A percentile compares a stretch with the other conserved stretches of the same genome.
phyloP scores from a whole-genome alignment of 2,329 filamentous ascomycete genomes.

The Alternaria brassicae region DNA sequence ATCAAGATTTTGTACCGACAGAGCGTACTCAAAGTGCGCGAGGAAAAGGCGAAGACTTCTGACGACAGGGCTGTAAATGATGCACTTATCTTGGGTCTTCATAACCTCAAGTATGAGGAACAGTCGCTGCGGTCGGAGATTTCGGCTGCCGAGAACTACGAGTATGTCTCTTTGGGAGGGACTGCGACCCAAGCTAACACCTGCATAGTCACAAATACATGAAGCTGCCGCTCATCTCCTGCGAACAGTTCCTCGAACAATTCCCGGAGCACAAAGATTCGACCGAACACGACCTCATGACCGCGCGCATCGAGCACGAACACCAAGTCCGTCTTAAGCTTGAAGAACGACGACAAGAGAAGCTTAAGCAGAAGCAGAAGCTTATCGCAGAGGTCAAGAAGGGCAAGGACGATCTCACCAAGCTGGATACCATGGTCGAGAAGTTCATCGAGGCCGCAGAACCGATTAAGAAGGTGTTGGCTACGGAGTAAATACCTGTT shows the following conservation, averaged over 20 bases:
- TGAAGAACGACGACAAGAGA: slow-evolving; percentile 77
- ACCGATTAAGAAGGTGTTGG: slow-evolving; percentile 85
- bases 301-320: slow-evolving; percentile 90
- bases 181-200: slow-evolving; percentile 17
- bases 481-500: slow-evolving; percentile 64
- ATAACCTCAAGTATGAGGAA: slow-evolving; percentile 97
- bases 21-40: slow-evolving; percentile 79
- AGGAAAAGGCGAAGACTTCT: slow-evolving; percentile 85
- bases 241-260: slow-evolving; percentile 78
- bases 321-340: slow-evolving; percentile 81
- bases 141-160: slow-evolving; percentile 84
- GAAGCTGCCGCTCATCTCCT: slow-evolving; percentile 81
- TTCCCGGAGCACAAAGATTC: slow-evolving; percentile 77
- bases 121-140: slow-evolving; percentile 90
- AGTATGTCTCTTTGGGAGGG: slow-evolving; percentile 64
- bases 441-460: slow-evolving; percentile 92
- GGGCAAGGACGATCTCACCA: slow-evolving; percentile 90
- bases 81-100: slow-evolving; percentile 85
- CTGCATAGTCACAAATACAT: slow-evolving; percentile 79
- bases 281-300: slow-evolving; percentile 83
- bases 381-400: slow-evolving; percentile 83
- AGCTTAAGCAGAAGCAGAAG: slow-evolving; percentile 69
- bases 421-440: slow-evolving; percentile 88
- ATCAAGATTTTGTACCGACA: slow-evolving; percentile 79
- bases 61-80: slow-evolving; percentile 92